Conservation (phyloP, 1,139 yeast genomes). For the Pichia sp. region DNA sequence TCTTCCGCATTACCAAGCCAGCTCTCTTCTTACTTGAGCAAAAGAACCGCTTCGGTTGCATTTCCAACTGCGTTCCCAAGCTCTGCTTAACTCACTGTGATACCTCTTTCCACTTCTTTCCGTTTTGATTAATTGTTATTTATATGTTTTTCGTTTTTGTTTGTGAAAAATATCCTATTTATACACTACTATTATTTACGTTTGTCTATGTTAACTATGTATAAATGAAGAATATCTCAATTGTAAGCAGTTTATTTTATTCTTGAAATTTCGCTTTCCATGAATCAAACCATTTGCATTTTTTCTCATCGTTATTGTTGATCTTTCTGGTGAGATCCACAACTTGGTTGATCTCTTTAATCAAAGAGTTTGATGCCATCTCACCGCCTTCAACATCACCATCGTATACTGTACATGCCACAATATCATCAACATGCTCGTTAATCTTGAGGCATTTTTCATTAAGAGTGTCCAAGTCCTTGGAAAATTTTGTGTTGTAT, state of each 20-base stretch:
- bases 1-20: conserved; percentile 19
- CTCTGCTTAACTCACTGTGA: background rate
- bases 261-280: conserved; percentile 44
- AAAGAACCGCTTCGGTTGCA: conserved; percentile 10
- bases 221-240: background rate
- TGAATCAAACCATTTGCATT: conserved; percentile 48
- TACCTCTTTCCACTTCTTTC: background rate
- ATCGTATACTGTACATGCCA: conserved; percentile 48
- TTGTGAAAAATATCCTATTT: background rate
- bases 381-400: conserved; percentile 36
- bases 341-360: conserved; percentile 34
- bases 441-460: conserved; percentile 35
- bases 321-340: conserved; percentile 38
- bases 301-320: conserved; percentile 40
- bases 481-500: conserved; percentile 31
- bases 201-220: background rate
- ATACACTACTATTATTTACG: background rate
- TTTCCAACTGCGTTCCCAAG: conserved; percentile 17
- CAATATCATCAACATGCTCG: conserved; percentile 42
- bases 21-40: conserved; percentile 17
- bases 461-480: conserved; percentile 36
- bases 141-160: background rate
- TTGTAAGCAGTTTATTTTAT: background rate
- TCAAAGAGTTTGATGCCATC: conserved; percentile 32
- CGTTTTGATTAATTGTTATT: background rate